Conservation (phyloP, 2,329 filamentous ascomycete species). For the Ramularia collo-cygni region DNA sequence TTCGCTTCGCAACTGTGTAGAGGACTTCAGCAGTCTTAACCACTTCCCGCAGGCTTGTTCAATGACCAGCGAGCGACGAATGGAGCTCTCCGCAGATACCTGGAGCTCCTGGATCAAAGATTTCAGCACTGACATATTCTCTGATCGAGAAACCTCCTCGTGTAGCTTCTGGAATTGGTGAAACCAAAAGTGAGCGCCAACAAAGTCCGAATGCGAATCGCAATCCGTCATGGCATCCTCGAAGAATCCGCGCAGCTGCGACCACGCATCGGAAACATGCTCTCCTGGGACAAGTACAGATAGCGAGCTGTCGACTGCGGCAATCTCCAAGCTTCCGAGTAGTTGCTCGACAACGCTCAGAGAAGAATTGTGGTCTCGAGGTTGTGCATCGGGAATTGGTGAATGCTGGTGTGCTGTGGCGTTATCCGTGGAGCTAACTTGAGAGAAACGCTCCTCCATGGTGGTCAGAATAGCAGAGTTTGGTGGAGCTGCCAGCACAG, state of each 20-base stretch:
- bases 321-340: too few relatives aligned
- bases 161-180: conserved; percentile 15
- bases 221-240: conserved; percentile 70
- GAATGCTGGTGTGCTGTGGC: too few relatives aligned
- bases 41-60: conserved; percentile 11
- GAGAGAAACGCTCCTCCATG: conserved; percentile 7
- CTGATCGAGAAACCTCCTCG: conserved; percentile 3
- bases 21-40: conserved; percentile 6
- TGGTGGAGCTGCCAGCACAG: conserved; percentile 6
- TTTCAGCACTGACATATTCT: conserved; percentile 4
- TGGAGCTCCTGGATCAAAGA: conserved; percentile 10
- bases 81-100: conserved; percentile 5
- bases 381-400: too few relatives aligned
- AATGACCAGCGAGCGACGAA: conserved; percentile 5
- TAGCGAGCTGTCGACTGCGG: too few relatives aligned
- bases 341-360: too few relatives aligned
- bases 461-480: conserved; percentile 2
- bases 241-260: conserved; percentile 44
- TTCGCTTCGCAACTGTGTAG: conserved; percentile 4
- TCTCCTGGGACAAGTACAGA: neutral
- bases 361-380: too few relatives aligned
- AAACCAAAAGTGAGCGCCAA: conserved; percentile 65
- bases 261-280: conserved; percentile 3
- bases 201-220: conserved; percentile 71
- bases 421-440: neutral